A percentile compares a stretch with the other conserved stretches of the same genome.
phyloP scores from a whole-genome alignment of 352 stramenopile genomes.

The Globisporangium alternatum region DNA sequence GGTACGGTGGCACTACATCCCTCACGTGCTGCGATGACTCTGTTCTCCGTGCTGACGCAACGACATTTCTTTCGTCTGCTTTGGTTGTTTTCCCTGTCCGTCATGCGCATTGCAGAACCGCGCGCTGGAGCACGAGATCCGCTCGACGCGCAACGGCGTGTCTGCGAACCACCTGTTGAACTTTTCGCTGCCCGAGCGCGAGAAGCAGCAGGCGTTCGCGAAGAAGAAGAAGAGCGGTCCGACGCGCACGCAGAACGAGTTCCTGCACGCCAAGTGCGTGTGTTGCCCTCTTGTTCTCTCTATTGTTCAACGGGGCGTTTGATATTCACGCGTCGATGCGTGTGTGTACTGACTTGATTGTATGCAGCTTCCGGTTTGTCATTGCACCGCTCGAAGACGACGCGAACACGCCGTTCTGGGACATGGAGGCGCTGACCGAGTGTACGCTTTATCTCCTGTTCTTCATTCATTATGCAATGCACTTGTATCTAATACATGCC shows the following conservation, averaged over 20 bases:
- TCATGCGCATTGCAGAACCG: slow-evolving; percentile 56
- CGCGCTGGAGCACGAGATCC: slow-evolving; percentile 51
- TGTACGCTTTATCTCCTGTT: slow-evolving; percentile 40
- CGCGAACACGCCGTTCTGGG: slow-evolving; percentile 47
- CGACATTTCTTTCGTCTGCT: background rate
- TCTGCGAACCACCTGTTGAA: slow-evolving; percentile 85
- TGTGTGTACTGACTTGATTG: background rate
- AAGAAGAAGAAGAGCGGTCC: slow-evolving; percentile 59
- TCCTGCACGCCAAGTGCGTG: slow-evolving; percentile 81
- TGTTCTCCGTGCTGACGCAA: slow-evolving; percentile 4
- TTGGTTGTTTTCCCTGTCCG: background rate
- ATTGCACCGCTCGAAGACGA: slow-evolving; percentile 54
- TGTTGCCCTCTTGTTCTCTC: background rate
- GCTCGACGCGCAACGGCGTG: slow-evolving; percentile 60
- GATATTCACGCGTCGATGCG: background rate
- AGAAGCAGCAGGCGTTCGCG: slow-evolving; percentile 36
- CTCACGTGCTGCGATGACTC: background rate
- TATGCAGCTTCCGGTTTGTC: slow-evolving; percentile 75
- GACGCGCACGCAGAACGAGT: slow-evolving; percentile 76
- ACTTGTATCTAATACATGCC: background rate
- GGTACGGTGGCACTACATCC: background rate
- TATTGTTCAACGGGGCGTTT: background rate
- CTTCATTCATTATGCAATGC: background rate
- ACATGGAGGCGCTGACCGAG: slow-evolving; percentile 77
- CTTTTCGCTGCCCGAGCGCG: slow-evolving; percentile 74